These are phyloP conservation scores for Nannochloropsis salina DNA, from an alignment of 108 stramenopile genomes.

Conservation along the genomic window DNA sequence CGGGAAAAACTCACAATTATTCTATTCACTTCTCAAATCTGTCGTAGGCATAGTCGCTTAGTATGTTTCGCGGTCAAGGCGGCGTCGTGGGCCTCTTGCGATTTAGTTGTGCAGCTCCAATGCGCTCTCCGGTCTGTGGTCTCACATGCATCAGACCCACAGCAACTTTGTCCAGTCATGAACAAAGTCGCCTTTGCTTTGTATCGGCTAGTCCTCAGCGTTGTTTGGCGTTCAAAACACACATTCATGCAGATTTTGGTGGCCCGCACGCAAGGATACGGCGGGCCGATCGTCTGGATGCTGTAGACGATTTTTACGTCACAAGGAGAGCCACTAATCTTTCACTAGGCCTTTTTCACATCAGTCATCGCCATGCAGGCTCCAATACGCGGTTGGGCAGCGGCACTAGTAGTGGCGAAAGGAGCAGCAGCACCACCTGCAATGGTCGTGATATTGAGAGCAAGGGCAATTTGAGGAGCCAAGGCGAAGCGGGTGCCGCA, in stretches of 20 bases:
- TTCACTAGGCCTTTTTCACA: neutral
- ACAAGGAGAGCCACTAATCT: neutral
- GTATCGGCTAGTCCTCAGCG: neutral
- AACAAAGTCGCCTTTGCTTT: slow-evolving; percentile 18
- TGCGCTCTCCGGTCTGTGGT: neutral
- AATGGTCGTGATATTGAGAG: neutral
- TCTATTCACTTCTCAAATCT: too few relatives aligned
- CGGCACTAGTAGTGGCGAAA: neutral
- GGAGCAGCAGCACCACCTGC: neutral
- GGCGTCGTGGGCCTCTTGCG: neutral
- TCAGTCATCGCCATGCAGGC: neutral
- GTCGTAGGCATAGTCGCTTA: too few relatives aligned
- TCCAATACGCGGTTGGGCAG: neutral
- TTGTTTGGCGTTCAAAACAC: neutral
- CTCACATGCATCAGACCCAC: neutral
- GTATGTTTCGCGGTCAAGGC: neutral
- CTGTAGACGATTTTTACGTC: neutral
- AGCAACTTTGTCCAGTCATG: neutral
- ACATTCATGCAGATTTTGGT: neutral
- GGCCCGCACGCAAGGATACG: neutral
- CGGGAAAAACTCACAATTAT: too few relatives aligned
- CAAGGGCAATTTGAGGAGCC: neutral
- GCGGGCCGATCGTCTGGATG: neutral
- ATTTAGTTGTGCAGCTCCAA: neutral
- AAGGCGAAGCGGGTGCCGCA: neutral